phyloP scores from a whole-genome alignment of 805 yeast genomes.

The Spathaspora sp. region DNA sequence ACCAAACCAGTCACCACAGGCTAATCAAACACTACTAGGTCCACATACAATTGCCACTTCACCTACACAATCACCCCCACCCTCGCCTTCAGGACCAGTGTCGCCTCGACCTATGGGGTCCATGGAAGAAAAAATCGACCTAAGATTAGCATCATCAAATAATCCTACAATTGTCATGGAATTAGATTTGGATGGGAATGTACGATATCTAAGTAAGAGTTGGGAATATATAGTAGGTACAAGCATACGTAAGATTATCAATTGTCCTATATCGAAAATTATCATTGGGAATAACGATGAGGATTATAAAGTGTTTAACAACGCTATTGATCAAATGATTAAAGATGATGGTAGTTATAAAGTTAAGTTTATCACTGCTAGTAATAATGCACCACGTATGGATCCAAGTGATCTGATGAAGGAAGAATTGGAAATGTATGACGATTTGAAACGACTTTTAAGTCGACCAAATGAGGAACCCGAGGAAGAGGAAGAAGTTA shows the following conservation, averaged over 20 bases:
- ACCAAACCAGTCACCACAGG: neutral
- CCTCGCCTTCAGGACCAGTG: neutral
- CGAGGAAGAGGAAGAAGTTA: neutral
- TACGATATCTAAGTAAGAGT: conserved; percentile 68
- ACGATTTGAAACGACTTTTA: conserved; percentile 1
- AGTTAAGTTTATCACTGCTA: conserved; percentile 65
- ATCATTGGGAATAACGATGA: conserved; percentile 57
- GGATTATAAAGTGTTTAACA: conserved; percentile 64
- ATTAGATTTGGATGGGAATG: conserved; percentile 71
- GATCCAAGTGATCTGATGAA: neutral
- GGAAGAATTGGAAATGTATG: neutral
- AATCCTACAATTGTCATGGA: conserved; percentile 82
- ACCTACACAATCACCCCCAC: neutral
- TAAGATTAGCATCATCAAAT: conserved; percentile 59
- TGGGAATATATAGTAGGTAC: conserved; percentile 84
- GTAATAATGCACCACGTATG: conserved; percentile 19
- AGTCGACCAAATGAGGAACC: neutral
- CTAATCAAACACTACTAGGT: neutral
- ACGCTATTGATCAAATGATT: conserved; percentile 69
- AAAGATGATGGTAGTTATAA: conserved; percentile 73
- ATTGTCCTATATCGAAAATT: conserved; percentile 57
- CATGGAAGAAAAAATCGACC: conserved; percentile 48
- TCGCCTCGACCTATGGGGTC: conserved; percentile 12
- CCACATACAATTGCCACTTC: neutral
- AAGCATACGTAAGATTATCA: conserved; percentile 47